Evolutionary conservation across 1,284 basidiomycete species (phyloP), one percentile per base, ranked within the genome.

Genomic region (Porogramme epimiltina): DNA sequence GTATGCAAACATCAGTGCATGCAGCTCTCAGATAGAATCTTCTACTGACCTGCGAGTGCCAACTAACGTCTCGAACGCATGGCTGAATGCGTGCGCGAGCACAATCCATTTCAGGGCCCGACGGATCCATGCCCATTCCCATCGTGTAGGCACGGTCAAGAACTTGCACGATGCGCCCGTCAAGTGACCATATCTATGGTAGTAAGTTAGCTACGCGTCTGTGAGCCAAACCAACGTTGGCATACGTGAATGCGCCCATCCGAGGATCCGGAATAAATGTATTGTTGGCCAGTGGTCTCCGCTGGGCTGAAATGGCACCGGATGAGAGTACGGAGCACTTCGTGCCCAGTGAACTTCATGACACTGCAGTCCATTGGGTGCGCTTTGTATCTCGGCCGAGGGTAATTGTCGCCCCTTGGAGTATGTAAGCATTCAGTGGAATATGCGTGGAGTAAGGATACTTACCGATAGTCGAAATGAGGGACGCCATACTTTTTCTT

Each of bases 301-400:
- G 78, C 76, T 13, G 96, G 96, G 57, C 91, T 94, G 70, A 98
- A 99, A 72, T 98, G 91, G 68, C 95, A 98, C 42, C 96, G 82
- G 61, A 99, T 98, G 45, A 99, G 82, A 0, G 96, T 99, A 36
- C 89, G 81, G 46, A 97, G 73, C n/a, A 99, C 94, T 8, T 84
- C 77, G 68, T 99, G 97, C 1, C 96, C 97, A 39, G 92, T 81
- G 66, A 90, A 99, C 2, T 93, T 91, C 95, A 98, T 98, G 43
- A 99, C 87, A 58, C 91, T 94, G 67, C 91, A 94, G 68, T 99
- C 95, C 55, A 85, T 74, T 1, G 96, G 95, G 64, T 92, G 86
- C 4, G 81, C 78, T 25, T 72, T 67, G 61, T 75, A 78, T 51
- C 71, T 76, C 10, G 89, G 89, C 49, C 76, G 80, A 0, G 85